Percentiles rank a stretch among this genome's conserved stretches.
These are phyloP conservation scores for Geoglossum cookeanum DNA, from an alignment of 2,329 filamentous ascomycete genomes.

Conservation along the genomic window DNA sequence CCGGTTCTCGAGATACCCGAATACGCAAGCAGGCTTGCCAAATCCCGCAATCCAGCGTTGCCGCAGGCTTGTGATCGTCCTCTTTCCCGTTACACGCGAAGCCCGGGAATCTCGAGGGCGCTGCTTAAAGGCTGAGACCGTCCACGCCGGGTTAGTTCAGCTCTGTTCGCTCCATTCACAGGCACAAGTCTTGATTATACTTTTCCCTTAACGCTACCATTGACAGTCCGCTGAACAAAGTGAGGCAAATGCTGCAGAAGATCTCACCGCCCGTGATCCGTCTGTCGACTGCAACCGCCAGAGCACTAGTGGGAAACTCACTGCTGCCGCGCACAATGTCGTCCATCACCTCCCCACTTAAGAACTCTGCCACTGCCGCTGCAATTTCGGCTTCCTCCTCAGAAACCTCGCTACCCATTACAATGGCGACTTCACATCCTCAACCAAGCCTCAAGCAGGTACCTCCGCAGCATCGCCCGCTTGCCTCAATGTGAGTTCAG, in stretches of 20 bases:
- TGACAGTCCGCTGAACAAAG: neutral
- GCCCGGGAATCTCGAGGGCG: neutral
- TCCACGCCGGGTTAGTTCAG: neutral
- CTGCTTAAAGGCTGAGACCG: neutral
- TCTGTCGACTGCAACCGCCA: neutral
- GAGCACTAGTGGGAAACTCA: neutral
- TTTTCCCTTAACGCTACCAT: neutral
- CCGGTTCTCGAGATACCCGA: neutral
- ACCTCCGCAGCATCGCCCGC: neutral
- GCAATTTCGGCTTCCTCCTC: neutral
- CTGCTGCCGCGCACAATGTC: neutral
- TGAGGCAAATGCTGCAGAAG: conserved; percentile 1
- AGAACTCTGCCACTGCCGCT: neutral
- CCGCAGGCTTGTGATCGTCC: neutral
- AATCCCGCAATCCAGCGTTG: neutral
- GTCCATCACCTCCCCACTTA: neutral
- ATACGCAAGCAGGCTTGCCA: neutral
- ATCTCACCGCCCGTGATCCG: neutral
- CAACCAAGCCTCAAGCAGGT: neutral
- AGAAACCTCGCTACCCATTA: neutral
- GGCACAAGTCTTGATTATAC: neutral
- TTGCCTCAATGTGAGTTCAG: neutral
- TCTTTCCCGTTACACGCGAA: neutral
- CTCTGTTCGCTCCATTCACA: neutral
- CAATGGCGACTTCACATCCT: neutral